Evolutionary conservation across 2,329 filamentous ascomycete species (phyloP), one percentile per base, ranked within the genome.

Genomic region (Aspergillus luchuensis): DNA sequence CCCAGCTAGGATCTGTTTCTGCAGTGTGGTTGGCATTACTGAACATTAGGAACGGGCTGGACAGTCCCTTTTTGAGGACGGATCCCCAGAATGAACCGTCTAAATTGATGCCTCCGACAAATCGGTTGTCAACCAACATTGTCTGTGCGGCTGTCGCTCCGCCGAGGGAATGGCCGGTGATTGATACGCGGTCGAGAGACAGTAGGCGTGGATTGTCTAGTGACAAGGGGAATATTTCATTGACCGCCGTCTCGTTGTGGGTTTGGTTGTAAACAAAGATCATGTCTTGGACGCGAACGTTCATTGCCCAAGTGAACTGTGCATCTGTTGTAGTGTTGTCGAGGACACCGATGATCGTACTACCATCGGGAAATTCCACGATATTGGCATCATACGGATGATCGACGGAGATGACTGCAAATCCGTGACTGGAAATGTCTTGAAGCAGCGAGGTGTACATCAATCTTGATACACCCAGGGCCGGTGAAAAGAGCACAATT

Each of bases 381-480:
- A 76, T 69, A 8, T 69, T 63, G 0, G 68, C 66, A 61, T 78
- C 75, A 51, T 75, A 74, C 3, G 75, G 71, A 53, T 77, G 75
- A 51, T 78, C 75, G 21, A 77, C 62, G 4, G 72, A 70, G 3
- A 77, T 62, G 10, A 77, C 72, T 3, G 67, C 65, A 54, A 74
- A 78, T 5, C 76, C 76, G 3, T 63, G 28, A 49, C 74, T 77
- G 8, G 76, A 69, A 2, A 78, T 58, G 28, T 68, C 62, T 58
- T 74, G 69, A 15, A 70, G 70, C 8, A 75, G 63, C 5, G 62
- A 60, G 39, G 58, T 72, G 62, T 77, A 76, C 10, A 69, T 55
- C n/a, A 73, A 66, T 11, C 74, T 67, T 3, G 71, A 62, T 1
- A 60, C 69, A 4, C 69, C 69, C 4, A 66, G 52, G 8, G 65